A percentile compares a stretch with the other conserved stretches of the same genome.
Evolutionary conservation across 805 yeast species (phyloP).

Genomic region (Candida methanosorbosa): DNA sequence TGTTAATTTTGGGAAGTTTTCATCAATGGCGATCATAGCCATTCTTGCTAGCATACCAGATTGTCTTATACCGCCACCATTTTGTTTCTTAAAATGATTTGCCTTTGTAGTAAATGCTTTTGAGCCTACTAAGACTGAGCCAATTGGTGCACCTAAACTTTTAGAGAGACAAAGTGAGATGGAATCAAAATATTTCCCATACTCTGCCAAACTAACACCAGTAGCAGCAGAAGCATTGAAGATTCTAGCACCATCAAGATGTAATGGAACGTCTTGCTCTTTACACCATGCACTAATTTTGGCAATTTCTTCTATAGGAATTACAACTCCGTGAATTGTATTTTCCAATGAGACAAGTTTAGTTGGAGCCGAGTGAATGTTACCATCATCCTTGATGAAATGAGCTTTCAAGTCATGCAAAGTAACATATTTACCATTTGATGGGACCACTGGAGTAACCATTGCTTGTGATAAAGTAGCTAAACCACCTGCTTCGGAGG

Average conservation of each 20-base stretch:
- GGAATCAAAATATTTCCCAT: slow-evolving; percentile 75
- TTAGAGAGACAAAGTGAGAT: slow-evolving; percentile 85
- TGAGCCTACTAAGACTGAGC: slow-evolving; percentile 75
- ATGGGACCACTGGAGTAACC: slow-evolving; percentile 77
- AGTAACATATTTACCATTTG: slow-evolving; percentile 69
- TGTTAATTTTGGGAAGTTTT: slow-evolving; percentile 52
- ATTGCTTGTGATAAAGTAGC: slow-evolving; percentile 87
- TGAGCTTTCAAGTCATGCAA: slow-evolving; percentile 66
- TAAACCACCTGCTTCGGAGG: slow-evolving; percentile 86
- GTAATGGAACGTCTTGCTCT: slow-evolving; percentile 50
- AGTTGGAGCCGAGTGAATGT: slow-evolving; percentile 86
- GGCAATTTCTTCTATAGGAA: slow-evolving; percentile 71
- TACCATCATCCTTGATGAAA: slow-evolving; percentile 64
- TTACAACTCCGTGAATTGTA: slow-evolving; percentile 75
- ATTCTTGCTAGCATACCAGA: slow-evolving; percentile 73
- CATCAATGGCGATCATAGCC: slow-evolving; percentile 73
- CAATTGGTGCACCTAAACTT: slow-evolving; percentile 90
- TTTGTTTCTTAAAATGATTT: slow-evolving; percentile 82
- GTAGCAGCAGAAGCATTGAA: slow-evolving; percentile 84
- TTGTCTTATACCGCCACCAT: slow-evolving; percentile 92
- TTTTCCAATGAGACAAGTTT: slow-evolving; percentile 78
- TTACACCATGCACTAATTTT: slow-evolving; percentile 66
- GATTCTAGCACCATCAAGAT: slow-evolving; percentile 92
- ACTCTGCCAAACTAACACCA: slow-evolving; percentile 59
- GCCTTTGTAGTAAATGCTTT: slow-evolving; percentile 53